Evolutionary conservation across 1,284 basidiomycete species (phyloP), one percentile per base, ranked within the genome.

Genomic region (Ustilago loliicola): DNA sequence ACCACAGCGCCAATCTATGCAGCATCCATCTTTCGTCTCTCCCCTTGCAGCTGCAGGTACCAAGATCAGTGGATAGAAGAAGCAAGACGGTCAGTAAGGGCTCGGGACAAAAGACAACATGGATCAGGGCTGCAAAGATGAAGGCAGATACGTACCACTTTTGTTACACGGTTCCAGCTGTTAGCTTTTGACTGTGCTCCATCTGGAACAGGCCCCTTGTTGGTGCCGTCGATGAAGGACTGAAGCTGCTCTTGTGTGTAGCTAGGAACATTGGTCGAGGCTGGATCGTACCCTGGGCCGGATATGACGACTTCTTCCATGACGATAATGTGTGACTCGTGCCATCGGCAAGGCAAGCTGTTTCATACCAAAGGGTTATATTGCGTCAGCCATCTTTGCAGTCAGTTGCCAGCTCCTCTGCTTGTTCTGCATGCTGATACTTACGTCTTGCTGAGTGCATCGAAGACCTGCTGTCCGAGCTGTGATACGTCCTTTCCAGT

Each of bases 291-390:
- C 25, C 61, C 58, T 10, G 83, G 83, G 3, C 77, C 79, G 3
- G 74, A 80, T 62, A 86, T 77, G 47, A 84, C 79, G 17, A 86
- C 80, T 54, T 86, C 84, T 54, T 86, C 85, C 73, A 86, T 74
- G 30, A 86, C 84, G 47, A 86, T 84, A 48, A 86, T 86, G 57
- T 86, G 85, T 1, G 77, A 68, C 8, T 74, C 77, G 60, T 85
- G 80, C 85, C 85, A 86, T 30, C 85, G 73, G 54, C 82, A 84
- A 7, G 85, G 85, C 47, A 86, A 62, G 0, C 82, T 83, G 56
- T 25, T 36, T 9, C 4, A 8, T 29, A 29, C n/a, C 32, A 55
- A 61, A 45, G 25, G 13, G 25, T 19, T 15, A n/a, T 9, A 1
- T 34, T 17, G 21, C 19, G 48, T 61, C 40, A 53, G 36, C 25